phyloP scores from a whole-genome alignment of 1,284 basidiomycete species.

The Cutaneotrichosporon cutaneum region DNA sequence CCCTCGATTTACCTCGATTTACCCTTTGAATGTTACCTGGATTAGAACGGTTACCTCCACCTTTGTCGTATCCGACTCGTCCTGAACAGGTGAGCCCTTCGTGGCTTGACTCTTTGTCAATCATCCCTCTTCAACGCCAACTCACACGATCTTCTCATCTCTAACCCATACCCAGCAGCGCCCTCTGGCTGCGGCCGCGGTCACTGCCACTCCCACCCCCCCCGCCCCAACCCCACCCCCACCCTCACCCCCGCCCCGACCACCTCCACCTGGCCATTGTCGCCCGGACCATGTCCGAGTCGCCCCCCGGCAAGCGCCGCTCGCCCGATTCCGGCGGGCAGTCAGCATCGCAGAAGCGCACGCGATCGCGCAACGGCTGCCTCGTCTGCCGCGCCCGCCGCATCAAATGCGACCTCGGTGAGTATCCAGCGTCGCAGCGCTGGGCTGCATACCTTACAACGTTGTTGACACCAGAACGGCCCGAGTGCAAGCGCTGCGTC shows the following conservation, averaged over 20 bases:
- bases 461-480: constrained; percentile 12
- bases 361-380: constrained; percentile 37
- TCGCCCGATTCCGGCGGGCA: background rate
- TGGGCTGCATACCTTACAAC: background rate
- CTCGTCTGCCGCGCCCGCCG: constrained; percentile 41
- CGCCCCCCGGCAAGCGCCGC: constrained; percentile 5
- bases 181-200: background rate
- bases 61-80: no score
- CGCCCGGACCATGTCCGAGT: constrained; percentile 8
- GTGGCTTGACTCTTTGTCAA: no score
- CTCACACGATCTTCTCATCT: background rate
- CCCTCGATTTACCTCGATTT: no score
- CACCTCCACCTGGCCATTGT: background rate
- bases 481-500: constrained; percentile 22
- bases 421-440: constrained; percentile 15
- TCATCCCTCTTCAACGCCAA: no score
- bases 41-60: no score
- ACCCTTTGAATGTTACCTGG: no score
- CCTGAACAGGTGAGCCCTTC: no score
- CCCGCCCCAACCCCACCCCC: no score
- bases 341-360: constrained; percentile 14
- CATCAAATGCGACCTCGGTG: constrained; percentile 42
- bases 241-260: background rate
- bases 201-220: background rate
- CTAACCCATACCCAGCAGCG: background rate